Conservation (phyloP, 331 rosid genomes). For the Spiraea crenata region DNA sequence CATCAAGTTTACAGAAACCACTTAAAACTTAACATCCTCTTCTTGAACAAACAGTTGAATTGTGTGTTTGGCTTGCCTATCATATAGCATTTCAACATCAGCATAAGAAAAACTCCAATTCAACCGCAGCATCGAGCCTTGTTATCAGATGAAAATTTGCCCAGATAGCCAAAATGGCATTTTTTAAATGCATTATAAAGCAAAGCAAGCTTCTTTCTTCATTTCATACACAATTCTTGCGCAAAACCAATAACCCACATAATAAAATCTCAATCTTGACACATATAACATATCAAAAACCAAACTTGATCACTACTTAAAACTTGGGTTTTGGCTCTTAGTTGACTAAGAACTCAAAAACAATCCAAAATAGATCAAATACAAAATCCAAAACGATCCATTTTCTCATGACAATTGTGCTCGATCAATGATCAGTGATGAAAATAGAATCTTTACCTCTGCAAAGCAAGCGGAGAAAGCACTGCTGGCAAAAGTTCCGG, state of each 20-base stretch:
- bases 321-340: not conserved
- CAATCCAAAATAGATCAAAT: not conserved
- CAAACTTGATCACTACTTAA: not conserved
- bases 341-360: not conserved
- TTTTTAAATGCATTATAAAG: not conserved
- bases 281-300: not conserved
- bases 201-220: not conserved
- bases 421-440: not conserved
- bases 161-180: not conserved
- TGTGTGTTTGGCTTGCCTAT: no score
- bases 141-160: not conserved
- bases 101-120: not conserved
- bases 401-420: not conserved
- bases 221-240: not conserved
- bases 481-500: constrained; percentile 49
- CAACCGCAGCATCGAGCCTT: not conserved
- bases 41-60: not conserved
- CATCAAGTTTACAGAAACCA: constrained; percentile 17
- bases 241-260: constrained; percentile 2
- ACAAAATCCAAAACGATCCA: not conserved
- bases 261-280: not conserved
- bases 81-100: not conserved
- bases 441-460: constrained; percentile 37
- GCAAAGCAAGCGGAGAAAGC: constrained; percentile 80
- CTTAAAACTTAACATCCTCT: not conserved